These are phyloP conservation scores for Camillea tinctor DNA, from an alignment of 2,329 filamentous ascomycete genomes.

Conservation along the genomic window DNA sequence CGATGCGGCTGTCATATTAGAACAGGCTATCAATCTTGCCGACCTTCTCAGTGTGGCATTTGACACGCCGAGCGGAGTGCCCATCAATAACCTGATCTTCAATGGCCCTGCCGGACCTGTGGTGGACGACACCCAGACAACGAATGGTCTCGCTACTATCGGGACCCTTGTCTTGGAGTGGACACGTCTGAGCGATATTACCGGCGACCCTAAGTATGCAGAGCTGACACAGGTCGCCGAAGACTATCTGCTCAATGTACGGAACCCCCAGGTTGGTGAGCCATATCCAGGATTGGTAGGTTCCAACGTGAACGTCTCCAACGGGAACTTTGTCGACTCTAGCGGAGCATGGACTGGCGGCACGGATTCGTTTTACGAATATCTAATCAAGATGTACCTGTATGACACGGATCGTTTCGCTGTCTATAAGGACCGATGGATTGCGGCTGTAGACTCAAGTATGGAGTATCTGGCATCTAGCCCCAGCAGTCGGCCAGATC, in stretches of 20 bases:
- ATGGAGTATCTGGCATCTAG: constrained; percentile 70
- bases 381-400: constrained; percentile 87
- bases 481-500: constrained; percentile 62
- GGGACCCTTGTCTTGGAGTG: constrained; percentile 83
- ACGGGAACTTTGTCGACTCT: constrained; percentile 66
- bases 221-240: constrained; percentile 66
- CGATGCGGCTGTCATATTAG: constrained; percentile 59
- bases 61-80: constrained; percentile 71
- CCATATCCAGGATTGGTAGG: constrained; percentile 78
- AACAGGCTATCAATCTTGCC: constrained; percentile 67
- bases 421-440: constrained; percentile 71
- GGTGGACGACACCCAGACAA: constrained; percentile 32
- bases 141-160: constrained; percentile 72
- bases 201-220: constrained; percentile 65
- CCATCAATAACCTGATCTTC: constrained; percentile 63
- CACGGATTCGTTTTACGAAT: constrained; percentile 82
- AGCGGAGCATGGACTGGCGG: constrained; percentile 75
- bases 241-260: constrained; percentile 65
- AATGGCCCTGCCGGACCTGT: constrained; percentile 21
- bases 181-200: constrained; percentile 76
- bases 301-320: constrained; percentile 60
- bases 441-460: constrained; percentile 70
- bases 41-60: constrained; percentile 77
- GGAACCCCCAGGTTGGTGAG: constrained; percentile 56
- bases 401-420: constrained; percentile 68